Evolutionary conservation across 2,329 filamentous ascomycete genomes (phyloP), one percentile per base, ranked within the genome.

Genomic region (Stachybotrys echinatus): DNA sequence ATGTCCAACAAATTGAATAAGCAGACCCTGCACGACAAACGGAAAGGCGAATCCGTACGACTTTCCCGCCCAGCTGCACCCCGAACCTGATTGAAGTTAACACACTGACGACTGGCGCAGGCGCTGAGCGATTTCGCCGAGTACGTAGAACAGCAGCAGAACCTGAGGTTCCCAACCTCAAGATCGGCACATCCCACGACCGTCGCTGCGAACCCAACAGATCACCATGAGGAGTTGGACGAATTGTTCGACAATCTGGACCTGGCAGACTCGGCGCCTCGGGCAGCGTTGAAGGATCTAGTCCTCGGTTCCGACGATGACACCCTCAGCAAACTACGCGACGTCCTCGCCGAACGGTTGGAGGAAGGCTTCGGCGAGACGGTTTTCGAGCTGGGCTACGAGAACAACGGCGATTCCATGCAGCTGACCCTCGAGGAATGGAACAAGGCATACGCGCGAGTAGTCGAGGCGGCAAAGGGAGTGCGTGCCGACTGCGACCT

Each of bases 101-200:
- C n/a, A n/a, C n/a, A 58, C 54, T 62, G 19, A 61, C 48, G 10
- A 23, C 23, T 23, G 19, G 45, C 14, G 34, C 37, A 58, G 79
- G 92, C 92, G 12, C 79, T 99, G 50, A 94, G 88, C 74, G 94
- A 97, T 61, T 99, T 99, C 66, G 91, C 92, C 68, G 94, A 99
- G 63, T 97, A 96, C 63, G 94, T 96, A 57, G 91, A 97, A 69
- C 88, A 91, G 66, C 92, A 97, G 67, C 94, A 97, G 69, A 84
- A 85, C 14, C 71, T 85, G 46, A 85, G 88, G 50, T 85, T 83
- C 58, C 80, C 80, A 2, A 65, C 64, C 42, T 62, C 72, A 34
- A 68, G 65, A 48, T 57, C 63, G 31, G 50, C 53, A 19, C 47
- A 50, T 61, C 55, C 57, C 17, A 62, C 65, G 12, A 56, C 65